A percentile compares a stretch with the other conserved stretches of the same genome.
phyloP scores from a whole-genome alignment of 169 alveolate species.

The Cryptosporidium tyzzeri region DNA sequence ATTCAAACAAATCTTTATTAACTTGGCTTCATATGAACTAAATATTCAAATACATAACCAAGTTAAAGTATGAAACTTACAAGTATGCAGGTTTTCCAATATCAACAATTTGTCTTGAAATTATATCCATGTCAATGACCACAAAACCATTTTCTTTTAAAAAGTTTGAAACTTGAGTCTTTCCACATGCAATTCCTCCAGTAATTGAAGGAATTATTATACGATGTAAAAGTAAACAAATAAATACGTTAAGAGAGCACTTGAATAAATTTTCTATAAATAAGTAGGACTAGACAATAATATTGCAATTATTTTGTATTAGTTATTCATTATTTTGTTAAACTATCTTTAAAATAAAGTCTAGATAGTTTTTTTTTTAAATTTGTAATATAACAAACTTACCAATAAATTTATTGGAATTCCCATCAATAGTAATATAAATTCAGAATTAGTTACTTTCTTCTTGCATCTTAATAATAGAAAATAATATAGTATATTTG shows the following conservation, averaged over 20 bases:
- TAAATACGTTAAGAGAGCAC: neutral
- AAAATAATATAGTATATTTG: neutral
- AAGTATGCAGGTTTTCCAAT: conserved; percentile 77
- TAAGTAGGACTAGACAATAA: neutral
- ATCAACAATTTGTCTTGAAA: conserved; percentile 79
- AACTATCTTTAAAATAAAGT: neutral
- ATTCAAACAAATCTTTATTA: neutral
- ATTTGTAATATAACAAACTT: neutral
- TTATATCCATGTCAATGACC: conserved; percentile 81
- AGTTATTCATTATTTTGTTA: neutral
- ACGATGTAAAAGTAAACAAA: conserved; percentile 36
- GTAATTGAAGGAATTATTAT: conserved; percentile 74
- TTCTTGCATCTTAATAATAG: neutral
- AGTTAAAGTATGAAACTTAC: conserved; percentile 28
- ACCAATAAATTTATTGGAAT: neutral
- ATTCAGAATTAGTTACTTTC: neutral
- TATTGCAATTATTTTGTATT: neutral
- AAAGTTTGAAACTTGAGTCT: conserved; percentile 74
- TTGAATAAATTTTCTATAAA: neutral
- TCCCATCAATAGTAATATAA: neutral
- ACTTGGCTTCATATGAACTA: neutral
- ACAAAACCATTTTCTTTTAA: conserved; percentile 65
- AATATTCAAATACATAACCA: neutral
- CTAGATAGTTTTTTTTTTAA: neutral
- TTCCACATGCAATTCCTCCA: conserved; percentile 84